These are phyloP conservation scores for Emmonsia crescens DNA, from an alignment of 2,329 filamentous ascomycete species.

Conservation along the genomic window DNA sequence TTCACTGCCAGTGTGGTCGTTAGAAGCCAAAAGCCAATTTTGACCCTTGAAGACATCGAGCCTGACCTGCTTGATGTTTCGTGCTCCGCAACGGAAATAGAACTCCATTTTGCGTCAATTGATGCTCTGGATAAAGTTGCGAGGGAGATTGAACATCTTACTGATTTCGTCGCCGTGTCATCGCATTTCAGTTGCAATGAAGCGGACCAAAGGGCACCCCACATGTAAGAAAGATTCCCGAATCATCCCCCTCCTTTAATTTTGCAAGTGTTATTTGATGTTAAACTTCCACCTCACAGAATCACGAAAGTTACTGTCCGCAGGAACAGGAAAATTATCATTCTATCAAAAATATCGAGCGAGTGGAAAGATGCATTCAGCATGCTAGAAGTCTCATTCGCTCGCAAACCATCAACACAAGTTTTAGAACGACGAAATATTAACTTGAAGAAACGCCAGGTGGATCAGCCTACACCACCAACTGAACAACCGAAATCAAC, in stretches of 20 bases:
- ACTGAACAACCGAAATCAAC: not conserved
- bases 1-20: constrained; percentile 10
- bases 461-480: not conserved
- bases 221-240: constrained; percentile 11
- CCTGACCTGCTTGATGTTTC: constrained; percentile 4
- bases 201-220: constrained; percentile 13
- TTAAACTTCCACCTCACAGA: not conserved
- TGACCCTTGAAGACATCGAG: constrained; percentile 12
- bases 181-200: constrained; percentile 15
- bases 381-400: constrained; percentile 12
- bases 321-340: constrained; percentile 4
- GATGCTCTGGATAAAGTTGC: constrained; percentile 4
- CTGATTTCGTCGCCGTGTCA: constrained; percentile 13
- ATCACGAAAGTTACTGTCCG: constrained; percentile 6
- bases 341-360: constrained; percentile 6
- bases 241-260: not conserved
- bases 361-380: constrained; percentile 14
- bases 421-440: constrained; percentile 7
- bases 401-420: constrained; percentile 8
- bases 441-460: constrained; percentile 8
- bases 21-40: constrained; percentile 9
- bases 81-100: constrained; percentile 8
- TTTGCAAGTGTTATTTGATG: not conserved
- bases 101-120: constrained; percentile 7
- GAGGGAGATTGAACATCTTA: constrained; percentile 6